phyloP scores from a whole-genome alignment of 495 filamentous ascomycete genomes.

The Emericellopsis terricola region DNA sequence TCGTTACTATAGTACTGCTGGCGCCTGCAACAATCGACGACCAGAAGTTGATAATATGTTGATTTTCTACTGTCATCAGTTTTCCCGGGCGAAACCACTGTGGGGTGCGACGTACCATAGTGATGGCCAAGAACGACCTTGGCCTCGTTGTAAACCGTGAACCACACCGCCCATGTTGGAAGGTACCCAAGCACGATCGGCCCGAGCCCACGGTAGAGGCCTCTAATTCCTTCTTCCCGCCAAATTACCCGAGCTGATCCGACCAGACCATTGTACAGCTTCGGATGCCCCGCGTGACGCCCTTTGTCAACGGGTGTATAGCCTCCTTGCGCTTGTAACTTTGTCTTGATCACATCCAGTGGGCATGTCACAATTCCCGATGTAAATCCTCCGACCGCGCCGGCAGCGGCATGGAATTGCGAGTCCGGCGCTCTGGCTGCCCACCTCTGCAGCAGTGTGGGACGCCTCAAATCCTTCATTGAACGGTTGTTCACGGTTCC shows the following conservation, averaged over 20 bases:
- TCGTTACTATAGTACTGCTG: slow-evolving; percentile 88
- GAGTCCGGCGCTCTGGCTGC: slow-evolving; percentile 26
- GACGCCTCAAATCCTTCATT: slow-evolving; percentile 13
- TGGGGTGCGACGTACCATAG: slow-evolving; percentile 33
- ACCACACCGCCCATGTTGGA: slow-evolving; percentile 96
- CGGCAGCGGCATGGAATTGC: slow-evolving; percentile 49
- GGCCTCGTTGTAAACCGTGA: slow-evolving; percentile 82
- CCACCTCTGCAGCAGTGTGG: slow-evolving; percentile 40
- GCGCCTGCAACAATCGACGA: slow-evolving; percentile 82
- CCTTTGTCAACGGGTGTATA: slow-evolving; percentile 28
- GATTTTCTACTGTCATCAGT: slow-evolving; percentile 12
- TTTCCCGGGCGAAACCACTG: not conserved
- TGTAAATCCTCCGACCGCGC: slow-evolving; percentile 73
- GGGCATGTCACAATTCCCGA: slow-evolving; percentile 93
- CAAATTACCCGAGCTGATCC: slow-evolving; percentile 76
- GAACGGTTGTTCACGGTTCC: not conserved
- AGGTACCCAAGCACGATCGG: slow-evolving; percentile 91
- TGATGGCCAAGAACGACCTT: slow-evolving; percentile 52
- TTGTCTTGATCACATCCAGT: slow-evolving; percentile 97
- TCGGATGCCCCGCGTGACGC: slow-evolving; percentile 23
- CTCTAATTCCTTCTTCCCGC: slow-evolving; percentile 69
- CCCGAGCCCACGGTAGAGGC: slow-evolving; percentile 84
- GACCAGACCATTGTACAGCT: slow-evolving; percentile 67
- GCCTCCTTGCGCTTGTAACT: slow-evolving; percentile 90
- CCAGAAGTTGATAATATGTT: slow-evolving; percentile 34